Evolutionary conservation across 2,329 filamentous ascomycete genomes (phyloP).

Genomic region (Ophiosphaerella narmari): DNA sequence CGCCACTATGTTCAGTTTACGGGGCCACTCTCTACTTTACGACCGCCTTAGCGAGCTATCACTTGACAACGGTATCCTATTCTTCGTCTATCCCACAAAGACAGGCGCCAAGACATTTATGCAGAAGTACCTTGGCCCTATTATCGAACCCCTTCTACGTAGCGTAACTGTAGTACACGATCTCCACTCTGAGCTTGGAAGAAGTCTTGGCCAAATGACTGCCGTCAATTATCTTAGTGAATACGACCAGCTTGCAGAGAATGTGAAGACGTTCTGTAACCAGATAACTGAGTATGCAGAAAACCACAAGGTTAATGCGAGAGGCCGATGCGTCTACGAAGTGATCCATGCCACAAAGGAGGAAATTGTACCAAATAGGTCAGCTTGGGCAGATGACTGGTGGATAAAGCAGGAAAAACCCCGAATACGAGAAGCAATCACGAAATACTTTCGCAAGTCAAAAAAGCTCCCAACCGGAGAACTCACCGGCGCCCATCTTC

Average conservation of each 20-base stretch:
- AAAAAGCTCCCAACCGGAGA: conserved; percentile 50
- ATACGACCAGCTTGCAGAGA: conserved; percentile 55
- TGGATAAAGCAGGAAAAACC: conserved; percentile 68
- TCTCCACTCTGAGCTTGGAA: conserved; percentile 61
- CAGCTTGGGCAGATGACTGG: conserved; percentile 64
- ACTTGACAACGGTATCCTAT: conserved; percentile 58
- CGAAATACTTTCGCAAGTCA: conserved; percentile 51
- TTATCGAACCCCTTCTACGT: conserved; percentile 65
- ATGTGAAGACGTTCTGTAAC: conserved; percentile 35
- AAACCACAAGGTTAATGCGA: conserved; percentile 31
- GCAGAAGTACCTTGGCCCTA: conserved; percentile 62
- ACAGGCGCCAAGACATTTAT: conserved; percentile 63
- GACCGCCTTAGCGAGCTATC: conserved; percentile 66
- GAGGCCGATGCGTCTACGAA: conserved; percentile 45
- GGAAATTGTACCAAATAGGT: conserved; percentile 56
- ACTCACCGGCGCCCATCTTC: conserved; percentile 59
- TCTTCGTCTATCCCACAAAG: conserved; percentile 67
- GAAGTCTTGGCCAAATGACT: conserved; percentile 58
- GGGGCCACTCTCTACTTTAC: conserved; percentile 60
- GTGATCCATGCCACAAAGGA: conserved; percentile 58
- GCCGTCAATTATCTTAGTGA: conserved; percentile 60
- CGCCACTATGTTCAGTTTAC: conserved; percentile 60
- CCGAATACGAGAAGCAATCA: conserved; percentile 59
- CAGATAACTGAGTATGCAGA: conserved; percentile 31
- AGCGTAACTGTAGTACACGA: conserved; percentile 63